Conservation (phyloP, 768 basidiomycete species). For the Mrakia frigida region DNA sequence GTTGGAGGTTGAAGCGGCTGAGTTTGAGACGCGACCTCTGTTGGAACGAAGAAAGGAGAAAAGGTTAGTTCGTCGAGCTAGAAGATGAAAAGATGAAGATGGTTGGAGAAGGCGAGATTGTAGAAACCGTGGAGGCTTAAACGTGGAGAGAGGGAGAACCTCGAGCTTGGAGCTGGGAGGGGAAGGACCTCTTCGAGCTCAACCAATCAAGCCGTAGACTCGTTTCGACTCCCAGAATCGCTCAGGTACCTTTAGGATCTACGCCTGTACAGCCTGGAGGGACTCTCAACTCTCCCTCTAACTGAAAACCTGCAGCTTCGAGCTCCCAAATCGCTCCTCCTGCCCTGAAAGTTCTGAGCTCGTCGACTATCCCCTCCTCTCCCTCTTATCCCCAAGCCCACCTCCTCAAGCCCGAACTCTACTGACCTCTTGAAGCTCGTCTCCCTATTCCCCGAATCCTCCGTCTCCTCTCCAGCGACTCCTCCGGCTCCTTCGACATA, state of each 20-base stretch:
- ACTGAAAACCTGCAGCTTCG: too few relatives aligned
- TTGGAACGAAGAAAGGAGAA: not conserved
- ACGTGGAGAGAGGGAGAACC: not conserved
- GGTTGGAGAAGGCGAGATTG: too few relatives aligned
- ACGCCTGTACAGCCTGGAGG: too few relatives aligned
- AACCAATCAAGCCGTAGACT: too few relatives aligned
- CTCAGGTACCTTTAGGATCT: too few relatives aligned
- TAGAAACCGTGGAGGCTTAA: too few relatives aligned
- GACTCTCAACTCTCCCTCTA: too few relatives aligned
- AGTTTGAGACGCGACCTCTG: constrained; percentile 7
- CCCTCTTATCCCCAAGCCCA: not conserved
- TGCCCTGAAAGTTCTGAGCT: too few relatives aligned
- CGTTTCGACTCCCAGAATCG: too few relatives aligned
- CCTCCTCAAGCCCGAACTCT: not conserved
- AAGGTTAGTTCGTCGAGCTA: not conserved
- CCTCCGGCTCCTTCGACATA: not conserved
- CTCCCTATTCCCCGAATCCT: not conserved
- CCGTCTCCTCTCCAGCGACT: not conserved
- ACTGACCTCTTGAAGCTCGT: constrained; percentile 27
- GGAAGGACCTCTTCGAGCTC: too few relatives aligned
- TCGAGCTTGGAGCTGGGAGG: not conserved
- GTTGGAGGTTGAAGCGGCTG: constrained; percentile 3
- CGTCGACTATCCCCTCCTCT: not conserved
- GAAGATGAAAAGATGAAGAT: not conserved
- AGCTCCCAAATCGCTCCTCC: too few relatives aligned